Conservation (phyloP, 2,329 filamentous ascomycete species). For the Stagonosporopsis vannaccii region DNA sequence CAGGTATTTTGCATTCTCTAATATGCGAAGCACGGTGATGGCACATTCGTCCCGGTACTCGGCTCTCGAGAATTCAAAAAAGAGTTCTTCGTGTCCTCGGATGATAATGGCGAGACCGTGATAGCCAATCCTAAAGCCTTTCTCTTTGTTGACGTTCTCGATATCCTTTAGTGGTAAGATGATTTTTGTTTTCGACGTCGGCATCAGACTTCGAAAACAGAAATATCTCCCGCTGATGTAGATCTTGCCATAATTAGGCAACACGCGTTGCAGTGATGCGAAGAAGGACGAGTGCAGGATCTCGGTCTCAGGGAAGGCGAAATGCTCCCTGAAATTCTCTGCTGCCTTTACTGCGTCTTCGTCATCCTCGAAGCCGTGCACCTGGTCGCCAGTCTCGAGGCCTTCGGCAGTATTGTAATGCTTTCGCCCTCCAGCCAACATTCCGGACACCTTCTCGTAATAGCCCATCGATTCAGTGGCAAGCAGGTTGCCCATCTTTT, state of each 20-base stretch:
- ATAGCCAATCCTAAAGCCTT: slow-evolving; percentile 91
- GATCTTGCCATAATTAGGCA: slow-evolving; percentile 94
- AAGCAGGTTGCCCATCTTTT: slow-evolving; percentile 80
- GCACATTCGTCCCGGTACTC: slow-evolving; percentile 89
- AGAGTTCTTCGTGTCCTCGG: slow-evolving; percentile 90
- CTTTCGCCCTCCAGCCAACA: slow-evolving; percentile 90
- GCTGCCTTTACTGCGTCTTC: slow-evolving; percentile 62
- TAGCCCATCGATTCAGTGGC: slow-evolving; percentile 95
- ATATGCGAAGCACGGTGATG: slow-evolving; percentile 76
- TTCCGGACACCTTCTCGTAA: slow-evolving; percentile 94
- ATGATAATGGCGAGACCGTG: slow-evolving; percentile 92
- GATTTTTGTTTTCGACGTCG: slow-evolving; percentile 88
- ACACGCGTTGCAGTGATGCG: slow-evolving; percentile 85
- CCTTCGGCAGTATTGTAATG: slow-evolving; percentile 83
- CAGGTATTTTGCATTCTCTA: slow-evolving; percentile 76
- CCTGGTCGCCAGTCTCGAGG: slow-evolving; percentile 68
- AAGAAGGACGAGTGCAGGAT: slow-evolving; percentile 89
- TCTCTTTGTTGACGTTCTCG: slow-evolving; percentile 92
- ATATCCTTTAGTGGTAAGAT: slow-evolving; percentile 91
- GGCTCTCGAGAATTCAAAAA: slow-evolving; percentile 86
- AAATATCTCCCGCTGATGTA: slow-evolving; percentile 89
- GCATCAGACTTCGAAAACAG: slow-evolving; percentile 91
- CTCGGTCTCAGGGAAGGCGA: slow-evolving; percentile 84
- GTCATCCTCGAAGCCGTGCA: slow-evolving; percentile 63
- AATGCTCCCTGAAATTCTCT: slow-evolving; percentile 83